Evolutionary conservation across 2,329 filamentous ascomycete species (phyloP).

Genomic region (Hymenoscyphus repandus): DNA sequence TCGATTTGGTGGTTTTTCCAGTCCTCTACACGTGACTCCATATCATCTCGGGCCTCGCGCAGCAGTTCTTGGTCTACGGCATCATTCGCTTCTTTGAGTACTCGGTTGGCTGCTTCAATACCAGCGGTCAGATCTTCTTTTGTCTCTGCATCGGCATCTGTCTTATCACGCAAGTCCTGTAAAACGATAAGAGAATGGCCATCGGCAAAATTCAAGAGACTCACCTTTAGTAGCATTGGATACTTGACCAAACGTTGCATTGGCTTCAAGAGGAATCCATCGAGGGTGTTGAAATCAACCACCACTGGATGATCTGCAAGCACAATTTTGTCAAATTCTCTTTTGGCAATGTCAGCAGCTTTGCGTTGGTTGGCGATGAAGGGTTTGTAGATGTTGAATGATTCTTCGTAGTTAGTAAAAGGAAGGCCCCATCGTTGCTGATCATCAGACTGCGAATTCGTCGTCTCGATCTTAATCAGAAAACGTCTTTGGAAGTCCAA

Average conservation of each 20-base stretch:
- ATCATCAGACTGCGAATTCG: slow-evolving; percentile 72
- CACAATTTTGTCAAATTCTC: slow-evolving; percentile 82
- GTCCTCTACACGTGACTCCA: slow-evolving; percentile 81
- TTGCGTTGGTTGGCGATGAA: slow-evolving; percentile 97
- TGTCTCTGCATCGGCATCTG: slow-evolving; percentile 62
- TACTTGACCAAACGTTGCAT: slow-evolving; percentile 96
- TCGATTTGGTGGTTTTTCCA: slow-evolving; percentile 93
- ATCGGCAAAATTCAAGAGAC: neutral
- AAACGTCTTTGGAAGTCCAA: slow-evolving; percentile 95
- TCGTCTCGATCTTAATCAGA: slow-evolving; percentile 91
- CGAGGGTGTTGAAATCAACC: slow-evolving; percentile 78
- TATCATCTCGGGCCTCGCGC: slow-evolving; percentile 75
- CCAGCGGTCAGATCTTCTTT: slow-evolving; percentile 70
- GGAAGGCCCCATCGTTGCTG: slow-evolving; percentile 93
- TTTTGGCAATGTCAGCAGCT: slow-evolving; percentile 77
- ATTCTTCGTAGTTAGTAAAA: slow-evolving; percentile 78
- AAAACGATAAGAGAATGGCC: slow-evolving; percentile 6
- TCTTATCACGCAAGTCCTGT: slow-evolving; percentile 82
- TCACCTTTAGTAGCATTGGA: slow-evolving; percentile 78
- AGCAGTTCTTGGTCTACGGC: slow-evolving; percentile 86
- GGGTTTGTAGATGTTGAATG: slow-evolving; percentile 89
- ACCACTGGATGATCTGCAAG: slow-evolving; percentile 73
- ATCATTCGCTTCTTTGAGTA: slow-evolving; percentile 80
- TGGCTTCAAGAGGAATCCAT: slow-evolving; percentile 90
- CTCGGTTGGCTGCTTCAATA: slow-evolving; percentile 74